Evolutionary conservation across 2,329 filamentous ascomycete genomes (phyloP).

Genomic region (Paecilomyces variotii): DNA sequence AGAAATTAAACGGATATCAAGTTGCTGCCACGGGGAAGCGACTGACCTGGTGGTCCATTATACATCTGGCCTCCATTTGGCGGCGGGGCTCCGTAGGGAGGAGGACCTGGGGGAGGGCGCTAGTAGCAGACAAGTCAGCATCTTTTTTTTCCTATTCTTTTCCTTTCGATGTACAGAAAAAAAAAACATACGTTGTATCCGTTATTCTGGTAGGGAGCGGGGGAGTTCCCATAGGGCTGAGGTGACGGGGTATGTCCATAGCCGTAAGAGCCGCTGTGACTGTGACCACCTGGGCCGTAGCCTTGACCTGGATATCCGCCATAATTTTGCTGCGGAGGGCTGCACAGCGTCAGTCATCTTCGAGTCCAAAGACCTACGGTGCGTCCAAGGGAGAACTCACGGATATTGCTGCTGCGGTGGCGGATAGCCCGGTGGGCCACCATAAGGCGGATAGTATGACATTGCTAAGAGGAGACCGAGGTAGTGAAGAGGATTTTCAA

Average conservation of each 20-base stretch:
- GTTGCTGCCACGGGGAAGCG: background rate
- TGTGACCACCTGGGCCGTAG: conserved; percentile 32
- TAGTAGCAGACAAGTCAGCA: conserved; percentile 1
- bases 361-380: background rate
- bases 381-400: conserved; percentile 19
- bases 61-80: conserved; percentile 31
- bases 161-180: background rate
- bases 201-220: conserved; percentile 17
- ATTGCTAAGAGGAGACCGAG: conserved; percentile 31
- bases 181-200: conserved; percentile 29
- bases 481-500: background rate
- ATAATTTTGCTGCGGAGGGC: conserved; percentile 26
- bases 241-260: conserved; percentile 37
- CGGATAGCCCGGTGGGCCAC: conserved; percentile 49
- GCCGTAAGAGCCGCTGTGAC: conserved; percentile 29
- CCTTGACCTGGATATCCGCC: conserved; percentile 32
- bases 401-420: conserved; percentile 37
- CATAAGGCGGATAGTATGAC: conserved; percentile 58
- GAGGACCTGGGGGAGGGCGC: conserved; percentile 18
- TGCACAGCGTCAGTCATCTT: background rate
- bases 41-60: conserved; percentile 33
- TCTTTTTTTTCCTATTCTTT: background rate
- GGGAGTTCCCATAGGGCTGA: conserved; percentile 24
- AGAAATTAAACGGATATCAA: background rate
- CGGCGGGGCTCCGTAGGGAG: conserved; percentile 10